Evolutionary conservation across 129 eudicot species (phyloP).

Genomic region (Arctium lappa): DNA sequence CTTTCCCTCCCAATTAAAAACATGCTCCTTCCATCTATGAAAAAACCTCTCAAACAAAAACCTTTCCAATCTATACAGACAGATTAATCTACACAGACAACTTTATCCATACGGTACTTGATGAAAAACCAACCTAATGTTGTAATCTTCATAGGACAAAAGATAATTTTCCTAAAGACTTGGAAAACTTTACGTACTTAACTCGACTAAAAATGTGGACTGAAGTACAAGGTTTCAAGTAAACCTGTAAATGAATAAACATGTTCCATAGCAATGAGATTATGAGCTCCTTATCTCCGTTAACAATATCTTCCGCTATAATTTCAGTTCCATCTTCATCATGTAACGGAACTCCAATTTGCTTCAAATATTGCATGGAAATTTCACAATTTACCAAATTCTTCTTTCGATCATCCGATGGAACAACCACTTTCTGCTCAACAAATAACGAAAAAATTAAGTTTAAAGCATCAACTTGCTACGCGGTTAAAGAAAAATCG

Average conservation of each 20-base stretch:
- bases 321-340: constrained; percentile 80
- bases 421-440: constrained; percentile 74
- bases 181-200: background rate
- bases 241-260: constrained; percentile 88
- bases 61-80: background rate
- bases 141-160: background rate
- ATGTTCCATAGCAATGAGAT: constrained; percentile 88
- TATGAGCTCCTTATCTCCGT: constrained; percentile 87
- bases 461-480: background rate
- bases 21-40: background rate
- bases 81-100: background rate
- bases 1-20: background rate
- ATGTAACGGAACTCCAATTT: constrained; percentile 61
- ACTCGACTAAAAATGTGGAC: background rate
- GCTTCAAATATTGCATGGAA: constrained; percentile 62
- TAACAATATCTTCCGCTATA: constrained; percentile 65
- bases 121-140: background rate
- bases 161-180: background rate
- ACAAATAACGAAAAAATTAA: constrained; percentile 3
- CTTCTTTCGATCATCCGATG: constrained; percentile 82
- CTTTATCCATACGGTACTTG: background rate
- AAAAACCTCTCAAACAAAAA: background rate
- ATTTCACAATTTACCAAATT: constrained; percentile 62
- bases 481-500: background rate
- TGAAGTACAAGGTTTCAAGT: background rate